phyloP scores from a whole-genome alignment of 2,329 filamentous ascomycete species.

The Aphanoascus verrucosus region DNA sequence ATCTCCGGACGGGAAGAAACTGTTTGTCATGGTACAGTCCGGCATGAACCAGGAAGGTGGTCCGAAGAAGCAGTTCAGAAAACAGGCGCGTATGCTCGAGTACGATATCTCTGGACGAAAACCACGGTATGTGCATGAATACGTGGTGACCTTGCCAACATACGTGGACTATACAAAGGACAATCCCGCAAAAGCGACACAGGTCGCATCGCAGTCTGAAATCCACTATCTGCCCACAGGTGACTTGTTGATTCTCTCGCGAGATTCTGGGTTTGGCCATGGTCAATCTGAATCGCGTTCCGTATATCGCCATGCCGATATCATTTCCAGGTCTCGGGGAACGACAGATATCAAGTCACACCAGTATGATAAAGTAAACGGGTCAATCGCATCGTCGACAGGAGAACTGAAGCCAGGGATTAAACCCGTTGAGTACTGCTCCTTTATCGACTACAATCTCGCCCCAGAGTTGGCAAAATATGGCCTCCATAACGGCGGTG shows the following conservation, averaged over 20 bases:
- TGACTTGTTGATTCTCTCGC: slow-evolving; percentile 17
- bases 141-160: slow-evolving; percentile 54
- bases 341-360: slow-evolving; percentile 48
- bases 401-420: slow-evolving; percentile 47
- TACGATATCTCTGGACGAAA: slow-evolving; percentile 47
- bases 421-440: slow-evolving; percentile 51
- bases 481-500: slow-evolving; percentile 57
- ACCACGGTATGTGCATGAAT: slow-evolving; percentile 48
- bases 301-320: slow-evolving; percentile 57
- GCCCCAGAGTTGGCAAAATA: slow-evolving; percentile 55
- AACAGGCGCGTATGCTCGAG: slow-evolving; percentile 51
- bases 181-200: slow-evolving; percentile 39
- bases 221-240: slow-evolving; percentile 48
- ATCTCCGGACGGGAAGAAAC: slow-evolving; percentile 50
- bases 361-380: slow-evolving; percentile 29
- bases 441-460: slow-evolving; percentile 58
- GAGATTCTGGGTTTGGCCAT: slow-evolving; percentile 15
- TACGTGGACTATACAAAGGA: slow-evolving; percentile 44
- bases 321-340: slow-evolving; percentile 53
- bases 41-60: slow-evolving; percentile 54
- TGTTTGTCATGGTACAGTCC: slow-evolving; percentile 57
- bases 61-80: slow-evolving; percentile 43
- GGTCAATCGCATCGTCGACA: slow-evolving; percentile 38
- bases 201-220: slow-evolving; percentile 57
- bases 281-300: slow-evolving; percentile 52